Conservation (phyloP, 176 grass and related monocot genomes). For the Urochloa ruziziensis region DNA sequence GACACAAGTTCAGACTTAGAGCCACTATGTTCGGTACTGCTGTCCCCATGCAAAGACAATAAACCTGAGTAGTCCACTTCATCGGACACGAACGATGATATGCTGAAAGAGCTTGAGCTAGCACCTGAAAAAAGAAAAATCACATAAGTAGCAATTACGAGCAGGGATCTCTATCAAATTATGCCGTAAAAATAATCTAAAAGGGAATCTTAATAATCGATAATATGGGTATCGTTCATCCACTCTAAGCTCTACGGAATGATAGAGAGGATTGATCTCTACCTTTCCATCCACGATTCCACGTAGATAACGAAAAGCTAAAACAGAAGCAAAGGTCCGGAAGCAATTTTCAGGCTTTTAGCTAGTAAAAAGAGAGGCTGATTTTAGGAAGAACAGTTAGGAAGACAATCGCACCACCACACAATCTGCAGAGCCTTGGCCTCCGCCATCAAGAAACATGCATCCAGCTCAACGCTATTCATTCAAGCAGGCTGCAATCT, state of each 20-base stretch:
- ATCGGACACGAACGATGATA: neutral
- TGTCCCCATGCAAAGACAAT: neutral
- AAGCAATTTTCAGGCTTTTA: neutral
- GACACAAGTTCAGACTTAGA: slow-evolving; percentile 12
- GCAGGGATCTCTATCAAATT: too few relatives aligned
- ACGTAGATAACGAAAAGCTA: neutral
- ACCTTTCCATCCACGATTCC: too few relatives aligned
- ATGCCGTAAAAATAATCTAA: too few relatives aligned
- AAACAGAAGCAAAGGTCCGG: neutral
- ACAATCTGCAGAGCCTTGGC: neutral
- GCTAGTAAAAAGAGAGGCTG: neutral
- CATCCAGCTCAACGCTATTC: neutral
- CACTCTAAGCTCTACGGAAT: neutral
- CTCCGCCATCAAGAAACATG: neutral
- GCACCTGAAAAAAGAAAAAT: neutral
- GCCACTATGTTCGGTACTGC: neutral
- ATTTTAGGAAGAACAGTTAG: neutral
- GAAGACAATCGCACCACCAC: neutral
- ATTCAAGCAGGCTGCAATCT: neutral
- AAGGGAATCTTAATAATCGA: neutral
- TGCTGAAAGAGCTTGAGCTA: neutral
- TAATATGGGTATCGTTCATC: neutral
- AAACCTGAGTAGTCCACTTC: slow-evolving; percentile 6
- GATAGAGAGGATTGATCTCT: neutral
- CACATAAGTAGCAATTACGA: neutral